Conservation (phyloP, 2,329 filamentous ascomycete genomes). For the Ophiosphaerella narmari region DNA sequence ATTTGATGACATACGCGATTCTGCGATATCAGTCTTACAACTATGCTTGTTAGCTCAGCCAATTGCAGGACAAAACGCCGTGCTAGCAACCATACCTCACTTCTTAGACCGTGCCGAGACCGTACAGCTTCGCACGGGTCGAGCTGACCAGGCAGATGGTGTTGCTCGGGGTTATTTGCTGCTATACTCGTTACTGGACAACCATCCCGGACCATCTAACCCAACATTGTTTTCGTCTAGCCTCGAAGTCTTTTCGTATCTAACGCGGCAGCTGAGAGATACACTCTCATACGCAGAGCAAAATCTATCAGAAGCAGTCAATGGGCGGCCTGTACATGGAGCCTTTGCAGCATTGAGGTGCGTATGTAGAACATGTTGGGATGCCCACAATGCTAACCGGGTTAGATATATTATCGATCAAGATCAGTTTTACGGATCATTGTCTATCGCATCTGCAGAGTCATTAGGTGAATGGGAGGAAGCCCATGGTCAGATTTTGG, state of each 20-base stretch:
- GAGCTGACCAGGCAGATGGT: constrained; percentile 91
- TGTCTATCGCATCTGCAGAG: constrained; percentile 13
- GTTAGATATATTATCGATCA: constrained; percentile 56
- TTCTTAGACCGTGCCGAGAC: constrained; percentile 52
- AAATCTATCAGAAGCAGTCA: constrained; percentile 67
- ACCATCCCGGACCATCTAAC: constrained; percentile 2
- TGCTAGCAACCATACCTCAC: constrained; percentile 19
- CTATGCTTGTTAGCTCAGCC: constrained; percentile 32
- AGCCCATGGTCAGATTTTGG: constrained; percentile 62
- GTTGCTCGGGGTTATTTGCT: constrained; percentile 78
- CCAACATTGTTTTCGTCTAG: constrained; percentile 31
- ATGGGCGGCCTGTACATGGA: constrained; percentile 53
- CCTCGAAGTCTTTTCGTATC: constrained; percentile 58
- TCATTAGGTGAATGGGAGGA: constrained; percentile 34
- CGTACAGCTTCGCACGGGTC: constrained; percentile 70
- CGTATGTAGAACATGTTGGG: neutral
- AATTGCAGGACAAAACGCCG: constrained; percentile 9
- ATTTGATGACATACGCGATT: constrained; percentile 84
- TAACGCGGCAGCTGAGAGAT: constrained; percentile 66
- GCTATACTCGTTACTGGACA: constrained; percentile 61
- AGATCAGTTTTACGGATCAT: constrained; percentile 36
- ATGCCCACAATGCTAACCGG: neutral
- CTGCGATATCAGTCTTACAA: constrained; percentile 53
- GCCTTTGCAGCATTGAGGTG: constrained; percentile 46
- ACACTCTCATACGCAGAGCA: constrained; percentile 67